Base-by-base conservation (phyloP, 345 rosid species). In the Fremontodendron californicum region DNA sequence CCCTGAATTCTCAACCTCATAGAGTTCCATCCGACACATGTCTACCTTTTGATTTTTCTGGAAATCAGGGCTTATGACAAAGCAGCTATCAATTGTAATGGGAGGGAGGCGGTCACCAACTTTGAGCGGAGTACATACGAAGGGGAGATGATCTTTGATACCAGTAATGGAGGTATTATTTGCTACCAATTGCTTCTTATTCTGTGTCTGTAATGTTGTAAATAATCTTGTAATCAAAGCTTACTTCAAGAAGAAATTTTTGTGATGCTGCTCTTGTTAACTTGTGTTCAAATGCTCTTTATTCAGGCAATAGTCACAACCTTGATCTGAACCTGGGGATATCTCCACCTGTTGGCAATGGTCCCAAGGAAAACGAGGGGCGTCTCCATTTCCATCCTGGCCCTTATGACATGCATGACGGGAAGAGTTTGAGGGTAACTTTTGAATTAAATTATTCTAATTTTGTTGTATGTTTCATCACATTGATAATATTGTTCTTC, bases 41-140 rank as follows among this genome's bases (percentile, higher is more conserved):
- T 86, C 72, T 84, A 83, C 87, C 88, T 90, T 77, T 91, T 85
- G 87, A 83, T 75, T 80, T 76, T 83, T 85, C 77, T 87, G 91
- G 82, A 84, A 85, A 86, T 83, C 85, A 95, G 99, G 96, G 99
- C 96, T 85, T 93, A 90, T 86, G 98, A 94, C 80, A 90, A 88
- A 89, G 98, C 98, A 46, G 97, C 97, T 29, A 94, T 94, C 84
- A 88, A 86, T 79, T 84, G 87, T 73, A 95, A 89, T 65, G 99
- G 97, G 63, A 87, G 90, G 76, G 98, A 95, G 85, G 99, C 96
- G 3, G 93, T 93, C 42, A 93, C 99, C 78, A 95, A 95, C 83
- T 95, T 95, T 67, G 96, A 90, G 81, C 82, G 88, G 27, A 86
- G 92, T 78, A 76, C 90, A 23, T 94, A 91, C 83, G 87, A 89